Evolutionary conservation across 345 rosid species (phyloP), one percentile per base, ranked within the genome.

Genomic region (Raphanus raphanistrum): DNA sequence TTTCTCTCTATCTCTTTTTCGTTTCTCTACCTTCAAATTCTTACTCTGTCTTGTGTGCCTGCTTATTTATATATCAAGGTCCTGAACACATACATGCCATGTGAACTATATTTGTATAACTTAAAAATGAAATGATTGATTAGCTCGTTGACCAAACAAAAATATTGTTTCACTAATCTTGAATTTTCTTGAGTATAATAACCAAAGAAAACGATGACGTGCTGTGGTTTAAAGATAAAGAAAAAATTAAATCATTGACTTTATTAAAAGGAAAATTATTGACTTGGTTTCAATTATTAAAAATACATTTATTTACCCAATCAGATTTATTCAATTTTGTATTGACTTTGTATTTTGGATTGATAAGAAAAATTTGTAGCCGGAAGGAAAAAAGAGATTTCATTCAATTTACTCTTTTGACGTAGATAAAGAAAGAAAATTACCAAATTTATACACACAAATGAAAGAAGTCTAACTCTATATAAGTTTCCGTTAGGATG

Each of bases 101-200:
- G 74, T 76, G 68, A 68, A 48, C 27, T 60, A 59, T 76, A 2
- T 67, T n/a, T 41, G n/a, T 66, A 27, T 57, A 66, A 52, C 54
- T 63, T 61, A 13, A 13, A 11, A 61, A 58, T 2, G 11, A 25
- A 60, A 11, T 12, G 6, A 60, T 60, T 12, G 1, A 41, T 41
- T 41, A 41, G 10, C 48, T 41, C 48, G 48, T 41, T 41, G 48
- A 41, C 48, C 48, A 25, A 61, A 61, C 4, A 61, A 28, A 61
- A 2, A 5, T 28, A 61, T 61, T 6, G 1, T 13, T 61, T 29
- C 5, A 13, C 16, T 62, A 6, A n/a, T 61, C 16, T 5, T 7
- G 25, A 62, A 2, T 62, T 6, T 62, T 61, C 2, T 31, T 27
- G 15, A 62, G 12, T 62, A 62, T 3, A 13, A 7, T 31, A 28